These are phyloP conservation scores for Aspergillus ustus DNA, from an alignment of 2,329 filamentous ascomycete genomes.

Conservation along the genomic window DNA sequence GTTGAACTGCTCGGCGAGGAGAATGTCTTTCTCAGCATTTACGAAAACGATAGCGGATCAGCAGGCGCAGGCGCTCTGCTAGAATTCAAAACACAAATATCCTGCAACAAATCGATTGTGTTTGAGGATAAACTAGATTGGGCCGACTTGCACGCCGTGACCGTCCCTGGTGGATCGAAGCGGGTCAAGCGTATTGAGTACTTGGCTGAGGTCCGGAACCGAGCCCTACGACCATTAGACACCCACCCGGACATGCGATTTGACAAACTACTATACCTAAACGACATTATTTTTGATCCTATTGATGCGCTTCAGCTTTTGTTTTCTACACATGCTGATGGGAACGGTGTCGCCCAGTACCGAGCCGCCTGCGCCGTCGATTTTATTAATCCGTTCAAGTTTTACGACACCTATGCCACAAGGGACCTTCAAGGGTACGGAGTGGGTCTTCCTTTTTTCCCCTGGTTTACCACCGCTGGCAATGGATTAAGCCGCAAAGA, in stretches of 20 bases:
- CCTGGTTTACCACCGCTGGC: conserved; percentile 65
- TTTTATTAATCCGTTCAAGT: conserved; percentile 73
- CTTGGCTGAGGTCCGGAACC: conserved; percentile 73
- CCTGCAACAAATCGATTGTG: conserved; percentile 59
- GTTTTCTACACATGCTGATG: conserved; percentile 61
- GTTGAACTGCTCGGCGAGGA: conserved; percentile 68
- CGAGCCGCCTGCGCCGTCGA: conserved; percentile 76
- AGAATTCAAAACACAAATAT: conserved; percentile 56
- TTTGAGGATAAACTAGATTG: conserved; percentile 64
- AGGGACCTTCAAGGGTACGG: conserved; percentile 71
- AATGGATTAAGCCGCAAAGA: conserved; percentile 63
- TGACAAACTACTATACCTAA: conserved; percentile 65
- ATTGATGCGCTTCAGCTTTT: conserved; percentile 64
- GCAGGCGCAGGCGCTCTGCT: conserved; percentile 60
- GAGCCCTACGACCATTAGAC: conserved; percentile 67
- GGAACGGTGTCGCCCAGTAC: conserved; percentile 61
- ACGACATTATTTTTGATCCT: conserved; percentile 69
- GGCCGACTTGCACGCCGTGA: conserved; percentile 61
- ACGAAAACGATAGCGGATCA: conserved; percentile 70
- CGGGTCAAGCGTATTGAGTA: conserved; percentile 76
- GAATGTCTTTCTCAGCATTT: conserved; percentile 74
- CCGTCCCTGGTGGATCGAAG: conserved; percentile 64
- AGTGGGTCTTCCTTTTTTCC: conserved; percentile 72
- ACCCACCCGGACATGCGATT: conserved; percentile 50
- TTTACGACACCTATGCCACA: conserved; percentile 77